These are phyloP conservation scores for Cyathus striatus DNA, from an alignment of 768 basidiomycete species.

Conservation along the genomic window DNA sequence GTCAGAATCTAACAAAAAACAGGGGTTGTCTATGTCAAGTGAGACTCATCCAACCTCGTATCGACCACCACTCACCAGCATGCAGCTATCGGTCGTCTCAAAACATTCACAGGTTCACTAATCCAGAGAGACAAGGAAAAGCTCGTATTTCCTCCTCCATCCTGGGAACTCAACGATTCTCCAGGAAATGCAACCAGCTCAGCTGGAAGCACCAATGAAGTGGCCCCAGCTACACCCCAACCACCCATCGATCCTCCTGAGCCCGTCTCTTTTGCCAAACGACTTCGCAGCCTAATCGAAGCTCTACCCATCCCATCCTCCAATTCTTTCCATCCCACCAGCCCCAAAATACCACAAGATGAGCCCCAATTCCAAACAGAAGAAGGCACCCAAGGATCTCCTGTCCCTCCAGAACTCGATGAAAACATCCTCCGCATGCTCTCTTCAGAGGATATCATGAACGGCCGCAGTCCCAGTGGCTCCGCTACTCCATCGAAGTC, in stretches of 20 bases:
- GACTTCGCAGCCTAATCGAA: slow-evolving; percentile 30
- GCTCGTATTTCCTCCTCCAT: slow-evolving; percentile 35
- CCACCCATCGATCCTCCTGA: slow-evolving; percentile 17
- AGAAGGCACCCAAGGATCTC: slow-evolving; percentile 23
- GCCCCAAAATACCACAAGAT: too few species aligned
- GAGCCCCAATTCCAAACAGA: slow-evolving; percentile 12
- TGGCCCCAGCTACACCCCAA: background rate
- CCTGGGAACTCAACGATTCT: slow-evolving; percentile 38
- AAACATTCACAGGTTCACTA: slow-evolving; percentile 23
- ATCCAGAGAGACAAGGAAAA: slow-evolving; percentile 11
- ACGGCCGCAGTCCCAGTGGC: slow-evolving; percentile 35
- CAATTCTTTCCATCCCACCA: slow-evolving; percentile 9
- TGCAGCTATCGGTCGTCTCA: slow-evolving; percentile 28
- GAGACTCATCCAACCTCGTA: slow-evolving; percentile 4
- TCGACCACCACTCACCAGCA: slow-evolving; percentile 31
- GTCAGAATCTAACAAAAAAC: background rate
- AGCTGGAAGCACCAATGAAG: background rate
- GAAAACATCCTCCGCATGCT: slow-evolving; percentile 43
- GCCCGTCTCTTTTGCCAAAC: slow-evolving; percentile 30
- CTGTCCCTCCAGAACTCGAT: slow-evolving; percentile 39
- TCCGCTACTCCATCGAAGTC: slow-evolving; percentile 13
- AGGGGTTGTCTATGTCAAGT: background rate
- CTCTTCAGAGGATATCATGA: slow-evolving; percentile 62
- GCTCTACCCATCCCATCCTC: slow-evolving; percentile 25
- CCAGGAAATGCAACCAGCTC: background rate